Base-by-base conservation (phyloP, 176 grass and related monocot species). In the Miscanthus lutarioriparius region DNA sequence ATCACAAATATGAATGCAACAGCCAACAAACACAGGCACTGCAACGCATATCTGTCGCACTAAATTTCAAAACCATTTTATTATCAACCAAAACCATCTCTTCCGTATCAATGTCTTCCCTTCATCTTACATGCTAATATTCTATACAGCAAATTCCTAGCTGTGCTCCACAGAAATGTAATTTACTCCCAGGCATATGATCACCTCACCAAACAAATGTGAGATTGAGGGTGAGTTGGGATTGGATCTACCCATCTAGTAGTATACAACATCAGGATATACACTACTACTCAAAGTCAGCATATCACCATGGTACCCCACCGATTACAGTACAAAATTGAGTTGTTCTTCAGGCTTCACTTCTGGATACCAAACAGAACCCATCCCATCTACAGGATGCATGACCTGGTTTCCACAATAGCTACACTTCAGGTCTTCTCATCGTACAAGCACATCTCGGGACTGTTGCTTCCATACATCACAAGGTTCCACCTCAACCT, bases 381-480 rank as follows among this genome's bases (percentile, higher is more conserved):
- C 8, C 25, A 67, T 33, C 11, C 2, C n/a, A 74, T 74, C 41
- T 0, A 17, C 58, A 84, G 0, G 4, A 67, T 7, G 5, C 41
- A 83, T 45, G 32, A 43, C 2, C 59, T 5, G 8, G 4, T 20
- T 77, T 11, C 15, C 25, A 27, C 26, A 5, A 44, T 28, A 9
- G 35, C 23, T 20, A 43, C 13, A 20, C 22, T 76, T 58, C 1
- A 70, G 28, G 48, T 48, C 73, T 70, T 77, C 70, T 92, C 82
- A 90, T 48, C 80, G 68, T 32, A 77, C 82, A 86, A 87, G 86
- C 73, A 93, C 80, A 48, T 92, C 91, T 19, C 85, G 91, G 6
- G 91, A 95, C 56, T 92, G 91, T 56, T 98, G 89, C 79, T 95
- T 94, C 96, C 96, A 95, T 47, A 95, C 63, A 82, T 95, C 91